A percentile compares a stretch with the other conserved stretches of the same genome.
phyloP scores from a whole-genome alignment of 2,329 filamentous ascomycete genomes.

The Ophiostoma triangulosporum region DNA sequence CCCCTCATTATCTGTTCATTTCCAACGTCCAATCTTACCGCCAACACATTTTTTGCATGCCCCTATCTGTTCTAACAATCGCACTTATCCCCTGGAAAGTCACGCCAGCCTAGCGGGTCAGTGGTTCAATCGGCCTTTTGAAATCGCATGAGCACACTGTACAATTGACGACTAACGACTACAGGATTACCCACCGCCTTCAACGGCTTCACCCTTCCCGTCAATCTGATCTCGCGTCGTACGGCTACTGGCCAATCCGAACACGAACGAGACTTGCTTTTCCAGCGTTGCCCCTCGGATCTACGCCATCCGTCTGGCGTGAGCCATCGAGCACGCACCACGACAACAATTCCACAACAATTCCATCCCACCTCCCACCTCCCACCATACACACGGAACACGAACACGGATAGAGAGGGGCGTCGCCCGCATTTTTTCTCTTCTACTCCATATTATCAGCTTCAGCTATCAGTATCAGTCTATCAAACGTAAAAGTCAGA shows the following conservation, averaged over 20 bases:
- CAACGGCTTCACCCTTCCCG: neutral
- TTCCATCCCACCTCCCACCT: neutral
- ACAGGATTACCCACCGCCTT: constrained; percentile 3
- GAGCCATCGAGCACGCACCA: neutral
- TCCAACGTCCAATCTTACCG: neutral
- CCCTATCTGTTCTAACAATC: neutral
- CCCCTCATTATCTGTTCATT: neutral
- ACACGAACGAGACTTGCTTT: constrained; percentile 4
- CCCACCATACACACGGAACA: neutral
- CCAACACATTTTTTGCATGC: neutral
- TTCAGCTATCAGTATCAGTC: neutral
- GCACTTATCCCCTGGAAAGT: constrained; percentile 4
- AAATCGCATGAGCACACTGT: constrained; percentile 4
- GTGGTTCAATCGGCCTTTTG: constrained; percentile 5
- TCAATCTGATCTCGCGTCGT: neutral
- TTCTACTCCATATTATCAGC: neutral
- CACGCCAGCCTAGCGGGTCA: constrained; percentile 5
- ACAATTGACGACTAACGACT: neutral
- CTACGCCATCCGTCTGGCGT: constrained; percentile 7
- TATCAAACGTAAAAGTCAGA: neutral
- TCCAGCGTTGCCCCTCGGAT: constrained; percentile 1
- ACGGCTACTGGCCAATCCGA: neutral
- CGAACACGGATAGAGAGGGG: neutral
- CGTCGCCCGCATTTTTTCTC: constrained; percentile 1
- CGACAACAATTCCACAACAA: neutral